These are phyloP conservation scores for Aschersonia sp. DNA, from an alignment of 2,329 filamentous ascomycete species.

Conservation along the genomic window DNA sequence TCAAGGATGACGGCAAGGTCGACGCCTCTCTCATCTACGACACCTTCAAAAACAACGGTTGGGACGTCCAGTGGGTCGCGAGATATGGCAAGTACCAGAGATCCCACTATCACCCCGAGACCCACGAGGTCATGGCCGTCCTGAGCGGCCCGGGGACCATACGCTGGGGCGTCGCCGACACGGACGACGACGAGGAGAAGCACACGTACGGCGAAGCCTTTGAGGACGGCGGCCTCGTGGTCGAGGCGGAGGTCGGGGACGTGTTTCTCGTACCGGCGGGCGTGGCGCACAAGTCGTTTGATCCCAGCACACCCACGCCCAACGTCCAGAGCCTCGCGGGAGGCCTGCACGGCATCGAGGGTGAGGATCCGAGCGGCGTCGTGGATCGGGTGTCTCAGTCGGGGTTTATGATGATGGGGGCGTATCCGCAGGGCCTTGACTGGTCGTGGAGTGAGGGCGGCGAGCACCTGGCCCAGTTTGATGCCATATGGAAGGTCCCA, in stretches of 20 bases:
- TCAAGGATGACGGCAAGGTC: slow-evolving; percentile 4
- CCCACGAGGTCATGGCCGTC: slow-evolving; percentile 44
- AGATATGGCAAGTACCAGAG: slow-evolving; percentile 38
- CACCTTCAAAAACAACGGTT: slow-evolving; percentile 31
- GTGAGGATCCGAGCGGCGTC: slow-evolving; percentile 17
- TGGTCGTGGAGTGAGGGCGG: background rate
- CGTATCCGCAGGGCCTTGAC: slow-evolving; percentile 19
- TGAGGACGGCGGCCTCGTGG: slow-evolving; percentile 32
- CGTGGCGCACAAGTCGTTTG: slow-evolving; percentile 37
- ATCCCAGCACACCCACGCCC: slow-evolving; percentile 17
- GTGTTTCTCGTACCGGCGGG: slow-evolving; percentile 45
- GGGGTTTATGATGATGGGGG: slow-evolving; percentile 26
- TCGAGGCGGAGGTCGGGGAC: slow-evolving; percentile 35
- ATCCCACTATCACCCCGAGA: slow-evolving; percentile 41
- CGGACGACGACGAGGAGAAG: slow-evolving; percentile 19
- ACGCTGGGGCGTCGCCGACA: slow-evolving; percentile 39
- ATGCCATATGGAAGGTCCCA: background rate
- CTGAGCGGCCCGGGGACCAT: slow-evolving; percentile 36
- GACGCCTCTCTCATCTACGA: slow-evolving; percentile 27
- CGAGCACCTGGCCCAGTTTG: background rate
- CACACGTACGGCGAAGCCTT: slow-evolving; percentile 21
- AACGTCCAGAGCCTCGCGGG: slow-evolving; percentile 26
- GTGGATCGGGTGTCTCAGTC: slow-evolving; percentile 20
- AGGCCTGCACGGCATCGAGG: slow-evolving; percentile 16
- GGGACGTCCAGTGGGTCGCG: slow-evolving; percentile 40